Conservation (phyloP, 2,329 filamentous ascomycete species). For the Aspergillus caelatus region DNA sequence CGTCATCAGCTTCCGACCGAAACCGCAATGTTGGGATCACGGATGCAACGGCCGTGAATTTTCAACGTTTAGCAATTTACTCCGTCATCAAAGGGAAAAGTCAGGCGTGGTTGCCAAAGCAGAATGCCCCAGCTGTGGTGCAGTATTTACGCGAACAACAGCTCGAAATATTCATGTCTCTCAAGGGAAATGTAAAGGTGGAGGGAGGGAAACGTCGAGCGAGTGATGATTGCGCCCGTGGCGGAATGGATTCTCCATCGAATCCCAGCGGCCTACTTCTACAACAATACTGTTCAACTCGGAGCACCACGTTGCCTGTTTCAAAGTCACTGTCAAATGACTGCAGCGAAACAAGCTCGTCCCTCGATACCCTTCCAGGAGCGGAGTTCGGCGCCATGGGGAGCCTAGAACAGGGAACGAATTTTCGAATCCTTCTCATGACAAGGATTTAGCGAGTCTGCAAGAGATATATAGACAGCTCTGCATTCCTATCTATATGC, state of each 20-base stretch:
- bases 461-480: not conserved
- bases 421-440: not conserved
- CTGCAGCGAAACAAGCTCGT: not conserved
- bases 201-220: constrained; percentile 30
- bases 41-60: constrained; percentile 95
- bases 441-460: not conserved
- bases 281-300: not conserved
- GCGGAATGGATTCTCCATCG: not conserved
- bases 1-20: constrained; percentile 77
- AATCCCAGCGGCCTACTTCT: not conserved
- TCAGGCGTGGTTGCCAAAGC: constrained; percentile 88
- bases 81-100: constrained; percentile 92
- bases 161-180: constrained; percentile 84
- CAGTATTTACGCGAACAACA: constrained; percentile 86
- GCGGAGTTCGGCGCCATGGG: not conserved
- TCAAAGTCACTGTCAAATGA: not conserved
- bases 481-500: not conserved
- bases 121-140: constrained; percentile 85
- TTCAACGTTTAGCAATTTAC: constrained; percentile 91
- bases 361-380: not conserved
- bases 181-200: constrained; percentile 88
- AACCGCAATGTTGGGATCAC: constrained; percentile 96
- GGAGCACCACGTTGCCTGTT: not conserved
- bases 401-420: not conserved
- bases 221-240: constrained; percentile 20